These are phyloP conservation scores for Comarum palustre DNA, from an alignment of 306 rosid genomes.

Conservation along the genomic window DNA sequence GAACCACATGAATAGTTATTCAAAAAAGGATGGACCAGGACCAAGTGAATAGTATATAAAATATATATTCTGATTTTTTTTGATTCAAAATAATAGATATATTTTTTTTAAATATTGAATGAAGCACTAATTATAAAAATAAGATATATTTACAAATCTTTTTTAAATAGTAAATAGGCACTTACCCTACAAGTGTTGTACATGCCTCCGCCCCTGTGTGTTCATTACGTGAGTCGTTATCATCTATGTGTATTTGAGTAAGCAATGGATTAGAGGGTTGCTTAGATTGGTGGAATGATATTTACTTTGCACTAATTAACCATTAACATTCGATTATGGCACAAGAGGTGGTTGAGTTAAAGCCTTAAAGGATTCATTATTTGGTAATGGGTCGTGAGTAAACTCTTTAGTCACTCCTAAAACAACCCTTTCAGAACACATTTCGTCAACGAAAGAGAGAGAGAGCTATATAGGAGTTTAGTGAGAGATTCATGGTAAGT, in stretches of 20 bases:
- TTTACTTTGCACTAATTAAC: background rate
- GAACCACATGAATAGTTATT: no score
- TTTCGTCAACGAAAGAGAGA: background rate
- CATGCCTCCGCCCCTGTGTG: no score
- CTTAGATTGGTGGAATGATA: background rate
- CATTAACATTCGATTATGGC: background rate
- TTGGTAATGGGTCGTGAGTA: background rate
- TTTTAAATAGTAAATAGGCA: no score
- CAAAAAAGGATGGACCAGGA: no score
- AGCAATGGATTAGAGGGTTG: background rate
- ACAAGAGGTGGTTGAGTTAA: background rate
- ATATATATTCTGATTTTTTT: no score
- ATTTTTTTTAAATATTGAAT: no score
- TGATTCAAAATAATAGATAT: no score
- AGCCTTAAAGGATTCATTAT: background rate
- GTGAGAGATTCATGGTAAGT: background rate
- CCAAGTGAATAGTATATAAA: no score
- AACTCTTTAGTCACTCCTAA: background rate
- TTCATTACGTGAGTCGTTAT: background rate
- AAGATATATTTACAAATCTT: no score
- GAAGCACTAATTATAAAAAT: no score
- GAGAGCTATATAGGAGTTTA: background rate
- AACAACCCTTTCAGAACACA: background rate
- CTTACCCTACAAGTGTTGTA: no score
- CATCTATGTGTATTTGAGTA: background rate